Evolutionary conservation across 495 filamentous ascomycete species (phyloP), one percentile per base, ranked within the genome.

Genomic region (Paragyromitra xinjiangensis): DNA sequence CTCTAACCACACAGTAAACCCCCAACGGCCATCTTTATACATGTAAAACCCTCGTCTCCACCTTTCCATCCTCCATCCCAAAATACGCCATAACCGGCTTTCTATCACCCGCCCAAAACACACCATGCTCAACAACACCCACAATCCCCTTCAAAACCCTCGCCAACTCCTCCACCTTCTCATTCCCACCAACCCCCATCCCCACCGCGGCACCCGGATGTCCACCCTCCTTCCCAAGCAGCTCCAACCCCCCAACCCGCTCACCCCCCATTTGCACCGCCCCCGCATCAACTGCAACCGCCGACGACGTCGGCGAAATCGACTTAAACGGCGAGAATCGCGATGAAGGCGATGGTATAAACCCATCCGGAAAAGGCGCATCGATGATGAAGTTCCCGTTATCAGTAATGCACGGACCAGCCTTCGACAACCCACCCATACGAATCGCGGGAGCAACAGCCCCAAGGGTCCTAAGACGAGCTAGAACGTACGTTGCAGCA

Each of bases 81-180:
- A 98, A 98, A 84, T 98, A 99, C 40, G 93, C 94, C 51, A 93
- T 93, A 26, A 97, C 88, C 2, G 95, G 95, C 83, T 93, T 95
- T 85, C 97, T 93, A 2, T 94, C 95, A 42, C 93, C 92, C 56
- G 86, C 84, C 58, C 88, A 88, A 86, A 99, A 99, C 44, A 98
- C 87, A 40, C 95, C 95, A 50, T 97, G 94, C 81, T 97, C 94
- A 63, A 97, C 85, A 11, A 99, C 94, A 56, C 95, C 95, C 3
- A 90, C 90, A 71, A 98, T 92, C 71, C 87, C 84, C 83, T 94
- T 96, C 81, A 99, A 91, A 73, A 87, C 84, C 58, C 84, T 84
- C 9, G 93, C 89, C 58, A 99, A 85, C 11, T 85, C 86, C 55
- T 91, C 88, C 0, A 97, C 94, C 71, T 93, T 91, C 93, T 75